Base-by-base conservation (phyloP, 805 yeast species). In the Schwanniomyces occidentalis region DNA sequence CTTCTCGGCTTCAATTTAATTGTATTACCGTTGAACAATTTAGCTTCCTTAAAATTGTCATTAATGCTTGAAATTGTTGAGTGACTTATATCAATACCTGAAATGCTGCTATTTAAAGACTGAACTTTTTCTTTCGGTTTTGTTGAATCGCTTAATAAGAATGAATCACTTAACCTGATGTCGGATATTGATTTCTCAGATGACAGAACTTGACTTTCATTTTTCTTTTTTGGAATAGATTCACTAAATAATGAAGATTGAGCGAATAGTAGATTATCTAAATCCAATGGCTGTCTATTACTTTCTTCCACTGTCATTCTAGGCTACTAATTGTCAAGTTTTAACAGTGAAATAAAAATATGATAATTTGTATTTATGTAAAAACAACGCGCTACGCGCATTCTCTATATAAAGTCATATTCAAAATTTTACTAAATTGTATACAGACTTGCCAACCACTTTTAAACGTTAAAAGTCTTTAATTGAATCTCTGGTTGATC, bases 381-480 rank as follows among this genome's bases (percentile, higher is more conserved):
- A 24, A 8, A 27, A 17, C 12, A 27, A 17, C 21, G 30, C 30
- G 30, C 22, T 6, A 27, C 30, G 30, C 30, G 30, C 17, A n/a
- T 16, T n/a, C n/a, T n/a, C n/a, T n/a, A n/a, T n/a, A n/a, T 13
- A 8, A 6, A 23, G 6, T 23, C 6, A 23, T 23, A 23, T n/a
- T 16, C 6, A 26, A 12, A 12, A 17, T 27, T 17, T 12, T 14
- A 27, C 22, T 27, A n/a, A n/a, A n/a, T n/a, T n/a, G n/a, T 25
- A 25, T 9, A 14, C 16, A 7, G 13, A 24, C 27, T 15, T n/a
- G 10, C 14, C 10, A n/a, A 13, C 4, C 13, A 15, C 3, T 20
- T n/a, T 20, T 40, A 38, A 35, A 18, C 42, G 16, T 57, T 52
- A 43, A 58, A 58, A 6, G 61, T 56, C 42, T 56, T 58, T 15